phyloP scores from a whole-genome alignment of 2,329 filamentous ascomycete genomes.

The Aspergillus vadensis region DNA sequence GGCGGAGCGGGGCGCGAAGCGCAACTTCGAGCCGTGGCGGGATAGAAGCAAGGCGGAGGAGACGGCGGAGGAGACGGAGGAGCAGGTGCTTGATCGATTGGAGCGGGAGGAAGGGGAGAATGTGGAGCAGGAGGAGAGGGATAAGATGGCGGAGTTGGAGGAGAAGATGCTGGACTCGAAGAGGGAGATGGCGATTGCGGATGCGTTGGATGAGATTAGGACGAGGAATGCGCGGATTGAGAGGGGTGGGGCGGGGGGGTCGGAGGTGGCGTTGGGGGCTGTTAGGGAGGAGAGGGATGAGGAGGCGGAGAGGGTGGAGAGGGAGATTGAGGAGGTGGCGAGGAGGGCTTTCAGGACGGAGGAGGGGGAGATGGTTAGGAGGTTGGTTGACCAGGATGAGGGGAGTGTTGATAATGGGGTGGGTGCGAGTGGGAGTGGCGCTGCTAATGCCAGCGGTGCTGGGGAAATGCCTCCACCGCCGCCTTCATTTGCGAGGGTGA shows the following conservation, averaged over 20 bases:
- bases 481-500: constrained; percentile 68
- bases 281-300: constrained; percentile 59
- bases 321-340: constrained; percentile 81
- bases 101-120: constrained; percentile 72
- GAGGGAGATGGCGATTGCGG: constrained; percentile 93
- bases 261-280: constrained; percentile 56
- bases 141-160: constrained; percentile 94
- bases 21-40: constrained; percentile 93
- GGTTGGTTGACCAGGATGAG: constrained; percentile 54
- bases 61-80: constrained; percentile 73
- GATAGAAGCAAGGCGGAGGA: constrained; percentile 55
- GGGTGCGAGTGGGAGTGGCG: background rate
- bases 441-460: constrained; percentile 7
- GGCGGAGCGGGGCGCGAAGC: constrained; percentile 77
- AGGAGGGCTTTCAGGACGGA: constrained; percentile 72
- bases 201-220: constrained; percentile 92
- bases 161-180: constrained; percentile 91
- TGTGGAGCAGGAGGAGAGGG: constrained; percentile 69
- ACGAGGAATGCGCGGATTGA: constrained; percentile 88
- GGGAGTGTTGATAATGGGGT: constrained; percentile 36
- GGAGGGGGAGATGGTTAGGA: constrained; percentile 56
- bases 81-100: constrained; percentile 80
- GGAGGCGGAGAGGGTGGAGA: constrained; percentile 68
- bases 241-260: constrained; percentile 67
- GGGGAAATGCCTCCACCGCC: constrained; percentile 55